Percentiles rank a stretch among this genome's conserved stretches.
phyloP scores from a whole-genome alignment of 768 basidiomycete species.

The Boletales sp. region DNA sequence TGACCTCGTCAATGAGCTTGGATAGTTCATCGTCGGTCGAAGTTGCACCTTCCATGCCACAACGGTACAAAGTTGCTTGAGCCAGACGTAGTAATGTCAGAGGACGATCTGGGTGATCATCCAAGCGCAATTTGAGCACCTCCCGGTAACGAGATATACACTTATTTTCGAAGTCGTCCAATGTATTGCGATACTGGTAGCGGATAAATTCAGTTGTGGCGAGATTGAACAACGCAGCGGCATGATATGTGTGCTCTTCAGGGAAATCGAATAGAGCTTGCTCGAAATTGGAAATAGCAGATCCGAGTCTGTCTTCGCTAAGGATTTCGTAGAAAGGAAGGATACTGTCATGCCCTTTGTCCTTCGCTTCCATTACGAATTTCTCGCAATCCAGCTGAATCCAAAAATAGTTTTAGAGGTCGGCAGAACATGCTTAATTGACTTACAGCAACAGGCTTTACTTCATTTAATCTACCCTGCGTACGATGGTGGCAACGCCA shows the following conservation, averaged over 20 bases:
- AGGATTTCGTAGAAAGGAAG: not conserved
- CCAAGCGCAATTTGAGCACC: conserved; percentile 3
- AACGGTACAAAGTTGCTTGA: conserved; percentile 7
- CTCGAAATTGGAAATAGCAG: conserved; percentile 4
- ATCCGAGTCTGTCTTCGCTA: not conserved
- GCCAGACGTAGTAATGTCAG: conserved; percentile 5
- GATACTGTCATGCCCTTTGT: conserved; percentile 2
- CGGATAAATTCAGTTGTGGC: conserved; percentile 5
- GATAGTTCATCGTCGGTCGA: not conserved
- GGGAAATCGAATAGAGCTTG: not conserved
- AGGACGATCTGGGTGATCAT: conserved; percentile 4
- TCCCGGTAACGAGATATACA: not conserved
- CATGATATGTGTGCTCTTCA: not conserved
- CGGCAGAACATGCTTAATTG: not conserved
- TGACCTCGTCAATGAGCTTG: not conserved
- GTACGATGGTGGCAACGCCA: not conserved
- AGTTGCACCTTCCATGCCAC: not conserved
- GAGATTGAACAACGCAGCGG: conserved; percentile 11
- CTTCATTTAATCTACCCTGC: not conserved
- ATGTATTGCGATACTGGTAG: not conserved
- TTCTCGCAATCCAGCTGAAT: not conserved
- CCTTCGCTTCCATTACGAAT: not conserved
- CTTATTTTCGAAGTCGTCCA: not conserved
- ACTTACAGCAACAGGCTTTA: not conserved
- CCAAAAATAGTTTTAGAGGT: no score